phyloP scores from a whole-genome alignment of 2,329 filamentous ascomycete species.

The Metarhizium brunneum region DNA sequence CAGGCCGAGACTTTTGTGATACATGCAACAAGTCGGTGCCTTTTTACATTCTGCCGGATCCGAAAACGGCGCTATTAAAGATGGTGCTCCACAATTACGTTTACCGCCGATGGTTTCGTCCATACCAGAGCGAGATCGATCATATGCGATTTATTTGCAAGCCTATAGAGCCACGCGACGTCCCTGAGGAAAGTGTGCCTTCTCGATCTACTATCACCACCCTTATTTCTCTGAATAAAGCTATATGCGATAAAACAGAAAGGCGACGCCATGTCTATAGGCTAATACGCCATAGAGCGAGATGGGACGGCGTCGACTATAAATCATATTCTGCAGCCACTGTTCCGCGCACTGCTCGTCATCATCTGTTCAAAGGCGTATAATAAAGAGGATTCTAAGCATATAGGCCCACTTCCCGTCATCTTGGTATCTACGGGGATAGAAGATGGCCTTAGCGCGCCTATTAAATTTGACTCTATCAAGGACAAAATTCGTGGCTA shows the following conservation, averaged over 20 bases:
- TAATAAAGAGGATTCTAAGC: neutral
- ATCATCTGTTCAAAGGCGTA: neutral
- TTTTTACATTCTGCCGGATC: too few species aligned
- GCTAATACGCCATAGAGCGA: neutral
- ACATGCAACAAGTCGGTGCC: too few species aligned
- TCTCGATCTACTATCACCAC: neutral
- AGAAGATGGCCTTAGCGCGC: constrained; percentile 6
- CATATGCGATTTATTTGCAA: constrained; percentile 5
- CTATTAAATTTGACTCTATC: constrained; percentile 8
- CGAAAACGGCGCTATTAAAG: too few species aligned
- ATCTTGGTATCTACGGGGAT: neutral
- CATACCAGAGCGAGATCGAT: constrained; percentile 7
- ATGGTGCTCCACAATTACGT: neutral
- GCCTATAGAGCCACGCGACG: neutral
- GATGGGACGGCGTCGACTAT: neutral
- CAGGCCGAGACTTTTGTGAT: too few species aligned
- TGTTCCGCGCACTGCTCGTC: neutral
- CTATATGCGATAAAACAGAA: neutral
- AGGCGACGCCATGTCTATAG: neutral
- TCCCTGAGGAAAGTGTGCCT: neutral
- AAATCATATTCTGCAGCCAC: neutral
- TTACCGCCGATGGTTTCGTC: constrained; percentile 4
- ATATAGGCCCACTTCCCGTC: neutral
- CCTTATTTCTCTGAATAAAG: constrained; percentile 1
- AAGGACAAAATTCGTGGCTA: neutral